Percentiles rank a stretch among this genome's conserved stretches.
These are phyloP conservation scores for Begonia fuchsioides DNA, from an alignment of 306 rosid genomes.

Conservation along the genomic window DNA sequence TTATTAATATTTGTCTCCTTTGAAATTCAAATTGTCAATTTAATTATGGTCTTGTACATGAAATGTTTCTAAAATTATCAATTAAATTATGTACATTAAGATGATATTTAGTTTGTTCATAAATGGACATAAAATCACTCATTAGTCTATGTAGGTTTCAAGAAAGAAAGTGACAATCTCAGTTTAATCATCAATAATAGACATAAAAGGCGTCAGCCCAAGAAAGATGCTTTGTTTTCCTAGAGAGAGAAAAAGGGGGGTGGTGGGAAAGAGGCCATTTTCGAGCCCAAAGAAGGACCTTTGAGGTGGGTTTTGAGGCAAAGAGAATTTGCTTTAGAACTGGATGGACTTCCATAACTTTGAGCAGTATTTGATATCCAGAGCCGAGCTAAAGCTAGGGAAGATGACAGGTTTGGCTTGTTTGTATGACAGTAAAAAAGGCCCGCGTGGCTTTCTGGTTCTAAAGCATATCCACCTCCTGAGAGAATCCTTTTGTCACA, in stretches of 20 bases:
- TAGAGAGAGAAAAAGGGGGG: constrained; percentile 9
- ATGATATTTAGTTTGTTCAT: no score
- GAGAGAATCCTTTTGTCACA: constrained; percentile 31
- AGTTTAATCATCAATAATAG: no score
- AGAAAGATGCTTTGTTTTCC: constrained; percentile 35
- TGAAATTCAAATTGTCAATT: no score
- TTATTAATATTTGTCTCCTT: no score
- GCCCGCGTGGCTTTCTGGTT: constrained; percentile 17
- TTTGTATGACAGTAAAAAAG: constrained; percentile 13
- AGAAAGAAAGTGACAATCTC: no score
- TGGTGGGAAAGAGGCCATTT: constrained; percentile 3
- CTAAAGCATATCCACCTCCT: no score
- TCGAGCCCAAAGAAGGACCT: constrained; percentile 7
- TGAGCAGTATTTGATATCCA: constrained; percentile 19
- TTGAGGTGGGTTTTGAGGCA: constrained; percentile 8
- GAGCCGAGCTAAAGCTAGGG: constrained; percentile 18
- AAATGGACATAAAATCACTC: no score
- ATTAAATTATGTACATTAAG: no score
- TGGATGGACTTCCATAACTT: constrained; percentile 10
- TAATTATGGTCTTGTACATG: no score
- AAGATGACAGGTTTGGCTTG: neutral
- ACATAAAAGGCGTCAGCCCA: no score
- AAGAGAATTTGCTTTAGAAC: constrained; percentile 24
- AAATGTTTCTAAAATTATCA: no score
- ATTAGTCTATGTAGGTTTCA: no score